Evolutionary conservation across 2,329 filamentous ascomycete species (phyloP), one percentile per base, ranked within the genome.

Genomic region (Teratosphaeriaceae sp.): DNA sequence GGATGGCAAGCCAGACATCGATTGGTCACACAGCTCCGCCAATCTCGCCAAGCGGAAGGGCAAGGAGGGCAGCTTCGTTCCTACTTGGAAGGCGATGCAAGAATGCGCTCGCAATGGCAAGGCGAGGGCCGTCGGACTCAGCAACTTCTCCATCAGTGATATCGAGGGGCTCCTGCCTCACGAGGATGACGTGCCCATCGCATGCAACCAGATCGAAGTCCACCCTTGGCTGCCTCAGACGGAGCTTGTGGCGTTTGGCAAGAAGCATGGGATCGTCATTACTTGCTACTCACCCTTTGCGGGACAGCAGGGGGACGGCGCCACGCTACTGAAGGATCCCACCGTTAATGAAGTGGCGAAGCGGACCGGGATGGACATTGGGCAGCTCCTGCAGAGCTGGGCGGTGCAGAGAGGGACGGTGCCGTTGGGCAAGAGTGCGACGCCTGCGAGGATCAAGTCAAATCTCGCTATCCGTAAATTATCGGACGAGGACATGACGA

Each of bases 271-370:
- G 16, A 57, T 60, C 24, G 46, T 58, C 24, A 53, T 50, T 2
- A 53, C 56, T 9, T 58, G 56, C 39, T 60, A 59, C 45, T 57
- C 53, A 4, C 57, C 57, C 6, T 55, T 60, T 16, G 57, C 45
- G 12, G 57, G 57, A 9, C 56, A 55, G 30, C 59, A 59, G 35
- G 44, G 30, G 16, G 49, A 47, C 19, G 54, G 54, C 11, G 46
- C 39, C n/a, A 53, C 53, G 18, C 47, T 58, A 20, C 42, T 75
- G 48, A 78, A 79, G 44, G 80, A 78, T 59, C 74, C 78, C 1
- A 73, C 82, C 26, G 67, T 82, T 39, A 73, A 79, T 64, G 68
- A 84, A 40, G 78, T 84, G 16, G 74, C 81, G 62, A 79, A 80
- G 66, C 76, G 79, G 55, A 69, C 76, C 26, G 73, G 76, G 23